phyloP scores from a whole-genome alignment of 805 yeast species.

The Pichia nakasei region DNA sequence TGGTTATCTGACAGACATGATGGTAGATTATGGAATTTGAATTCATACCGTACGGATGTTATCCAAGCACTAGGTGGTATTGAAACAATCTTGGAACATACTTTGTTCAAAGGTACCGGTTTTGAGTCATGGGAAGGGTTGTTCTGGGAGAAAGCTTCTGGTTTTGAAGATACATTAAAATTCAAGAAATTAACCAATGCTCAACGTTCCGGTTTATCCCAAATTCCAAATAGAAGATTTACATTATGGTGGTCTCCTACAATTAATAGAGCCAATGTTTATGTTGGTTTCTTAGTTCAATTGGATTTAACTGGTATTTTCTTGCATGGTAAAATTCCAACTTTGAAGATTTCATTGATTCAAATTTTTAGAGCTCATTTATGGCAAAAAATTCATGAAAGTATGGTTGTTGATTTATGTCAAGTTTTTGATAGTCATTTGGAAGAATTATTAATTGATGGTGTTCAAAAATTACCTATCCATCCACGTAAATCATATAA shows the following conservation, averaged over 20 bases:
- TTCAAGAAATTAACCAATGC: slow-evolving; percentile 95
- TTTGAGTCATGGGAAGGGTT: slow-evolving; percentile 98
- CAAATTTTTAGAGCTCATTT: slow-evolving; percentile 96
- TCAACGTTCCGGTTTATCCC: slow-evolving; percentile 93
- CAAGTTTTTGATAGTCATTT: slow-evolving; percentile 85
- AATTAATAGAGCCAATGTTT: slow-evolving; percentile 93
- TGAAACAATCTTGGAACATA: slow-evolving; percentile 91
- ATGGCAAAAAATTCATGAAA: slow-evolving; percentile 98
- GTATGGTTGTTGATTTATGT: slow-evolving; percentile 85
- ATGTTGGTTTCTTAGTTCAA: slow-evolving; percentile 95
- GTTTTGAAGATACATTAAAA: slow-evolving; percentile 93
- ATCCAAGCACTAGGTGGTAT: slow-evolving; percentile 97
- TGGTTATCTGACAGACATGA: slow-evolving; percentile 93
- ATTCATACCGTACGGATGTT: slow-evolving; percentile 89
- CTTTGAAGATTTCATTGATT: slow-evolving; percentile 87
- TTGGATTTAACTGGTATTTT: slow-evolving; percentile 94
- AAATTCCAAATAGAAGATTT: slow-evolving; percentile 94
- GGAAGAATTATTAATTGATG: slow-evolving; percentile 73
- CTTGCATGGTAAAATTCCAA: slow-evolving; percentile 95
- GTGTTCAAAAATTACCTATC: slow-evolving; percentile 82
- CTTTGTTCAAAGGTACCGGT: slow-evolving; percentile 93
- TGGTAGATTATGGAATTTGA: slow-evolving; percentile 91
- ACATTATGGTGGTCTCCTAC: slow-evolving; percentile 99
- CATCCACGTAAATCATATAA: slow-evolving; percentile 97
- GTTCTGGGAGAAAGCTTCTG: slow-evolving; percentile 97